Evolutionary conservation across 2,329 filamentous ascomycete species (phyloP).

Genomic region (Rhexocercosporidium sp.): DNA sequence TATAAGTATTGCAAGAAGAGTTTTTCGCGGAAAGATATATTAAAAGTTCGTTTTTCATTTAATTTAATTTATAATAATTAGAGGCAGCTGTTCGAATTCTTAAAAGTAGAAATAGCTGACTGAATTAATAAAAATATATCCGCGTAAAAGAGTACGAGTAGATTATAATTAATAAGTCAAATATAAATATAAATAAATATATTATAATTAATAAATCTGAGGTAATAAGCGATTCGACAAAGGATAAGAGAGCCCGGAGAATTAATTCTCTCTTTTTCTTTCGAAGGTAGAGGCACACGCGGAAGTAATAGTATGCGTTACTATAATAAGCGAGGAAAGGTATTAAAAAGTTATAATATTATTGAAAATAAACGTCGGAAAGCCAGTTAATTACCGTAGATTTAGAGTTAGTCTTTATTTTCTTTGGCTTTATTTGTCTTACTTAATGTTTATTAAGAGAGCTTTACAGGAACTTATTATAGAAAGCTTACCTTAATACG

Average conservation of each 20-base stretch:
- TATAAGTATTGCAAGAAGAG: not conserved
- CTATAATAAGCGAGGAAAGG: not conserved
- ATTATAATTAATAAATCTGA: not conserved
- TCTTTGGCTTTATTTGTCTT: not conserved
- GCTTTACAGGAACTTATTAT: too few species aligned
- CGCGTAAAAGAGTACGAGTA: not conserved
- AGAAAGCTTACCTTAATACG: too few species aligned
- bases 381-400: not conserved
- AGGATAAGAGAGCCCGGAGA: not conserved
- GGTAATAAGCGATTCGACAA: not conserved
- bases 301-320: not conserved
- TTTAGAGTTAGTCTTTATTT: not conserved
- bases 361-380: not conserved
- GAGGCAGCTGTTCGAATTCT: not conserved
- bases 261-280: not conserved
- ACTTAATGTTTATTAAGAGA: not conserved
- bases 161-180: not conserved
- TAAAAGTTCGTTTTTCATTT: not conserved
- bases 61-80: not conserved
- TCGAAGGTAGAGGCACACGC: not conserved
- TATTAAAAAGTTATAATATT: not conserved
- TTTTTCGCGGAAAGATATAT: not conserved
- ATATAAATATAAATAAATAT: not conserved
- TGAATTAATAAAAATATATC: not conserved
- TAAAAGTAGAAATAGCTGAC: not conserved